These are phyloP conservation scores for Pseudogymnoascus sp. DNA, from an alignment of 2,329 filamentous ascomycete genomes.

Conservation along the genomic window DNA sequence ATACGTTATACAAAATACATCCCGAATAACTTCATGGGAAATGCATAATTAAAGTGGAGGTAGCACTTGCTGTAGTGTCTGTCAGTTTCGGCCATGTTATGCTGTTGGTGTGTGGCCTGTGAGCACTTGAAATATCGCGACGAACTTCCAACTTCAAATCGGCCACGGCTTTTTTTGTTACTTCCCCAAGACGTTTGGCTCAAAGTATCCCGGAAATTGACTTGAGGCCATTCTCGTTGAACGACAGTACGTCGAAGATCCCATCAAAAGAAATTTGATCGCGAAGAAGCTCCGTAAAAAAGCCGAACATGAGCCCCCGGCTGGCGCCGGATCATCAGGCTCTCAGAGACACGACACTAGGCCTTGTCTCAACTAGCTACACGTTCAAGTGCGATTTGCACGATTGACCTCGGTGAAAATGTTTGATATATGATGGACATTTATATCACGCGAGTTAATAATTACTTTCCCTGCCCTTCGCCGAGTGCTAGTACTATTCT, in stretches of 20 bases:
- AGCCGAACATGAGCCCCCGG: background rate
- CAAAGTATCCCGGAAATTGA: background rate
- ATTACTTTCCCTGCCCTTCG: no score
- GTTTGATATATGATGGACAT: background rate
- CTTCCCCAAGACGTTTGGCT: background rate
- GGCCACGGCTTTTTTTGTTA: background rate
- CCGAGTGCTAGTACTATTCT: background rate
- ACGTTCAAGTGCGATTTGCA: background rate
- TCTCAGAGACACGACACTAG: background rate
- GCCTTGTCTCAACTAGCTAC: background rate
- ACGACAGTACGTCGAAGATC: background rate
- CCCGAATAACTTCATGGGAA: background rate
- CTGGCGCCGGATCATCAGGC: background rate
- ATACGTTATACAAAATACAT: background rate
- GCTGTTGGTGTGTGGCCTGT: background rate
- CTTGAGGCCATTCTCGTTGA: background rate
- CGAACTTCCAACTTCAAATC: background rate
- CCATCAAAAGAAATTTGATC: background rate
- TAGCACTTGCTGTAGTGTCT: background rate
- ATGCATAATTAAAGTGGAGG: background rate
- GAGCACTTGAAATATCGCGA: background rate
- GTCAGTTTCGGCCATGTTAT: background rate
- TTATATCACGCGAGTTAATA: background rate
- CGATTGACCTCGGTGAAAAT: constrained; percentile 2
- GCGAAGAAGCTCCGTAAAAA: background rate